Base-by-base conservation (phyloP, 2,329 filamentous ascomycete genomes). In the Graphilbum sp. region DNA sequence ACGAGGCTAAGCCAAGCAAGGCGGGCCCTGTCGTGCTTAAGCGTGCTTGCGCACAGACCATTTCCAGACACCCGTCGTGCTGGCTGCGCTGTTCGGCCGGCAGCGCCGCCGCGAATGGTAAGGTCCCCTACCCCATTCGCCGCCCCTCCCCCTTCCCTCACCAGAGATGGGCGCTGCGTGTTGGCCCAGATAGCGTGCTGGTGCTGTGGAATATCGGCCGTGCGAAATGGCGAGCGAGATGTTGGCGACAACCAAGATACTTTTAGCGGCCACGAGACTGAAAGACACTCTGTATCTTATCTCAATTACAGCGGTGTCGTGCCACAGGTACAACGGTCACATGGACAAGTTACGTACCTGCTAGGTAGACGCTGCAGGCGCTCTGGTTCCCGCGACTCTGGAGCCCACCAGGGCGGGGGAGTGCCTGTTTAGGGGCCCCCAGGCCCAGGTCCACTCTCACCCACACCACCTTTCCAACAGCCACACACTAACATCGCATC, bases 331-430 rank as follows among this genome's bases (percentile, higher is more conserved):
- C n/a, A n/a, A n/a, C n/a, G n/a, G n/a, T n/a, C n/a, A n/a, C n/a
- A n/a, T n/a, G n/a, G n/a, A n/a, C n/a, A n/a, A n/a, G n/a, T n/a
- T n/a, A n/a, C n/a, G n/a, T 25, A 7, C 23, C 23, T 25, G 23
- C 23, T 29, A 34, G 25, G 41, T 39, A 43, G 38, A 30, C 38
- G 39, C 40, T 32, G 34, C 30, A 36, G 18, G 35, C 31, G n/a
- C 34, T 35, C 29, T 34, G 40, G 40, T 44, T 41, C 34, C 41
- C 36, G 40, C 40, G 34, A 44, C 44, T 41, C 36, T 40, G 40
- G 42, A 39, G 11, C 38, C 38, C 30, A 44, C 42, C 35, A 36
- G 36, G 38, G 37, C 42, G 40, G 40, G 40, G 39, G 32, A 31
- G 34, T 11, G 21, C 21, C 6, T 24, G 21, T 11, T 24, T 5